Base-by-base conservation (phyloP, 768 basidiomycete species). In the Rubroboletus pulcherrimus region DNA sequence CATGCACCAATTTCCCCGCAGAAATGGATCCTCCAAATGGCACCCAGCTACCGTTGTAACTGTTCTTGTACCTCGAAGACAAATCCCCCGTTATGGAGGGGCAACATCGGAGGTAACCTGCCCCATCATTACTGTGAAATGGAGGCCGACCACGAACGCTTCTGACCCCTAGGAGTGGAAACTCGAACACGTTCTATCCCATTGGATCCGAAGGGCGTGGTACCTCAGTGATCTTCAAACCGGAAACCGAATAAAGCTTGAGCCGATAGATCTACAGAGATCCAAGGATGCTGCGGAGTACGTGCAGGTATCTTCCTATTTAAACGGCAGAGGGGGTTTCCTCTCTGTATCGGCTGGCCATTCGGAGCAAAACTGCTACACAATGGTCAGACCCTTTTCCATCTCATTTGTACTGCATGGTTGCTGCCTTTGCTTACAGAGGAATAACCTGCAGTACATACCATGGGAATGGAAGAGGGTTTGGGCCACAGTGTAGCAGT, bases 381-480 rank as follows among this genome's bases (percentile, higher is more conserved):
- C 56, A 40, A 55, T 64, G 67, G 66, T 62, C 67, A 64, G 65
- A 62, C 66, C 57, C 59, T 52, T 52, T 66, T 60, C 57, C 58
- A 42, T 57, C 66, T 37, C 67, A 67, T 69, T 55, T 69, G 66
- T 65, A 68, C 59, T 59, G 56, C 40, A 5, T 44, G 62, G 62
- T 63, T 56, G 54, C 61, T 43, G 19, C 66, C 70, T 71, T 69
- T 66, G 64, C 61, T 58, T 70, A 66, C 70, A 57, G 58, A 60
- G 56, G 60, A 40, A 46, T 51, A 45, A 54, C 55, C 59, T 63
- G 37, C 64, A 67, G 65, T 71, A 72, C 74, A 70, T 77, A 77
- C 76, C 76, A 77, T 77, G 76, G 71, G 76, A 76, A 77, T 77
- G 76, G 76, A 77, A 77, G 76, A 72, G 65, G 53, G 63, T 68